Base-by-base conservation (phyloP, 208 protist genomes). In the Borovskyia barvae region DNA sequence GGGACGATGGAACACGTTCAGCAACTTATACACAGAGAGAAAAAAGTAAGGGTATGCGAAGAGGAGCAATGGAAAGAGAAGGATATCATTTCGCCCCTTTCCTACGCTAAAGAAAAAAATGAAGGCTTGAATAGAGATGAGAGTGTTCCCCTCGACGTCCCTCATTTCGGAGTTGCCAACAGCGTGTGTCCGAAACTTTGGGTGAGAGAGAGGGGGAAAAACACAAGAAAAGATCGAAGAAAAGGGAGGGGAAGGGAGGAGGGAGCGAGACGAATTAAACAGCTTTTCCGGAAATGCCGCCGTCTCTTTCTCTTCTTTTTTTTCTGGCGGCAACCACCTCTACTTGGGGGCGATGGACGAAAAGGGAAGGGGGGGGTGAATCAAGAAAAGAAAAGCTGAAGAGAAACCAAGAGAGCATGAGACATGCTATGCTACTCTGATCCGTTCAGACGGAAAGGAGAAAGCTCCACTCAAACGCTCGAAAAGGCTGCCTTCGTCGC, bases 231-330 rank as follows among this genome's bases (percentile, higher is more conserved):
- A 30, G n/a, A n/a, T n/a, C n/a, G n/a, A 52, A 47, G 33, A 59
- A 50, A 59, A 68, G 60, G 40, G 41, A 68, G 17, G 28, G 17
- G 33, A 66, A 59, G 35, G 3, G 41, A 55, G 57, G 26, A 29
- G 9, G 22, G 6, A 35, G 33, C 47, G 17, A 67, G 52, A 61
- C 1, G 26, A 47, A 39, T n/a, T n/a, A n/a, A n/a, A n/a, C n/a
- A n/a, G n/a, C n/a, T n/a, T n/a, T n/a, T n/a, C n/a, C n/a, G n/a
- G n/a, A n/a, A n/a, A n/a, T n/a, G n/a, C n/a, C n/a, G n/a, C n/a
- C n/a, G n/a, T n/a, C n/a, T n/a, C n/a, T n/a, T n/a, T n/a, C n/a
- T n/a, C n/a, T n/a, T n/a, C n/a, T n/a, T n/a, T n/a, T n/a, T n/a
- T n/a, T n/a, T n/a, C n/a, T n/a, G n/a, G n/a, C n/a, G n/a, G n/a